phyloP scores from a whole-genome alignment of 345 rosid genomes.

The Brassica napus region DNA sequence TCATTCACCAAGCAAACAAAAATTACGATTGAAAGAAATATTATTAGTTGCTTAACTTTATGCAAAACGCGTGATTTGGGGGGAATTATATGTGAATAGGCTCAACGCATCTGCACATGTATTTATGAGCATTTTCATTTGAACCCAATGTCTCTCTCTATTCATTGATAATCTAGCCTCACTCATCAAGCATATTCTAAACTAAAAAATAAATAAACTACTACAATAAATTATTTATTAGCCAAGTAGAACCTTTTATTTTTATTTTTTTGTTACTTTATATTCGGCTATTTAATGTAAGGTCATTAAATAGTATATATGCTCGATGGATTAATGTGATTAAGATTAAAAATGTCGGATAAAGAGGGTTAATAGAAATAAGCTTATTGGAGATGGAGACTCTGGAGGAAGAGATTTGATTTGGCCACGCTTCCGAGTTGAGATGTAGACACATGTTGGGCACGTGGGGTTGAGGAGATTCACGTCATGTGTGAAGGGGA shows the following conservation, averaged over 20 bases:
- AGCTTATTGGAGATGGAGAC: constrained; percentile 38
- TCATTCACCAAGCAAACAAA: not conserved
- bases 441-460: constrained; percentile 37
- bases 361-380: constrained; percentile 8
- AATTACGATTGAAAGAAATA: not conserved
- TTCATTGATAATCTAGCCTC: constrained; percentile 1
- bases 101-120: constrained; percentile 24
- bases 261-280: not conserved
- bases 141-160: constrained; percentile 17
- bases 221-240: not conserved
- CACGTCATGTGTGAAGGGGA: constrained; percentile 36
- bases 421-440: constrained; percentile 29
- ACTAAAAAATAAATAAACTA: not conserved
- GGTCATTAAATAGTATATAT: not conserved
- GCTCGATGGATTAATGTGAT: constrained; percentile 10
- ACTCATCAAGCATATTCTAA: not conserved
- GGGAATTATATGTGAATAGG: constrained; percentile 18
- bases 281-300: not conserved
- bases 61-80: constrained; percentile 32
- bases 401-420: constrained; percentile 8
- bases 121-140: constrained; percentile 19
- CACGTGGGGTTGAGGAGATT: constrained; percentile 27
- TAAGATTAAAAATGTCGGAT: constrained; percentile 35
- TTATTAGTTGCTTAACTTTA: constrained; percentile 23
- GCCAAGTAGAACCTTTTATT: not conserved